Percentiles rank a stretch among this genome's conserved stretches.
These are phyloP conservation scores for Amphirosellinia nigrospora DNA, from an alignment of 495 filamentous ascomycete genomes.

Conservation along the genomic window DNA sequence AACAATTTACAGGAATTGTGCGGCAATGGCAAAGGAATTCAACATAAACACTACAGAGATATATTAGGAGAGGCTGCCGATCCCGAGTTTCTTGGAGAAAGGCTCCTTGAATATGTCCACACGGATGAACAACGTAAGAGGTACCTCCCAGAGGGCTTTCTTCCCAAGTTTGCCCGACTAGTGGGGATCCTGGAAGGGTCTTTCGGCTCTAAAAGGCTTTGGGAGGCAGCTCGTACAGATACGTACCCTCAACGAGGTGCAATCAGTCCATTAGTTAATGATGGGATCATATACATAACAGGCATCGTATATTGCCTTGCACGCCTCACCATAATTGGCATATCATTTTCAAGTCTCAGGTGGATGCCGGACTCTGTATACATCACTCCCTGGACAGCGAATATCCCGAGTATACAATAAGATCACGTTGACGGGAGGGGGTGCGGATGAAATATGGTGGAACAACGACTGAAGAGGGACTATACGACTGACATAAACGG, in stretches of 20 bases:
- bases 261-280: neutral
- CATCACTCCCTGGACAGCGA: neutral
- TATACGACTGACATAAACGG: too few species aligned
- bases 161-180: neutral
- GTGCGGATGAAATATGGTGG: too few species aligned
- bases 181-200: neutral
- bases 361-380: conserved; percentile 21
- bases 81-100: neutral
- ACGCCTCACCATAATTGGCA: conserved; percentile 14
- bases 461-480: too few species aligned
- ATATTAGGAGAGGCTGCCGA: neutral
- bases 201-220: neutral
- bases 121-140: neutral
- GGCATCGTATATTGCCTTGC: conserved; percentile 10
- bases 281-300: conserved; percentile 8
- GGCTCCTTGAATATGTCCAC: neutral
- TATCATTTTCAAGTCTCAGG: conserved; percentile 16
- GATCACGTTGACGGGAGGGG: too few species aligned
- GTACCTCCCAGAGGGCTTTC: neutral
- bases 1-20: neutral
- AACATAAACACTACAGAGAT: neutral
- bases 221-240: conserved; percentile 10
- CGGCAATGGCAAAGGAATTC: neutral
- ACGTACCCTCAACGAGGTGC: conserved; percentile 6
- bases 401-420: conserved; percentile 17